Evolutionary conservation across 805 yeast species (phyloP), one percentile per base, ranked within the genome.

Genomic region (Cyberlindnera galapagoensis): DNA sequence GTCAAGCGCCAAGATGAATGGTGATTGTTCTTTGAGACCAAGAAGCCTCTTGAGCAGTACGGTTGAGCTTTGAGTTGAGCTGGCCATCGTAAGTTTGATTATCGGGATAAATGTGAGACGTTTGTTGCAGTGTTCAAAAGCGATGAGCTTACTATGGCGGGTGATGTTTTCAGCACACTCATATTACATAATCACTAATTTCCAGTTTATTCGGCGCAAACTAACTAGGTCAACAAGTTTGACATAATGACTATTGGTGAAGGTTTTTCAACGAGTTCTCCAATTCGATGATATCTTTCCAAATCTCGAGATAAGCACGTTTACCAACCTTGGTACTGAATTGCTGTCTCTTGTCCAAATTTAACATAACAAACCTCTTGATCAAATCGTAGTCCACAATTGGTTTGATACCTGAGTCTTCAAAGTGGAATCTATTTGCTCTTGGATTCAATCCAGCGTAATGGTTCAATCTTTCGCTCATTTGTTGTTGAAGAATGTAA

Each of bases 401-500:
- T 0, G 87, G 87, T 43, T 82, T 73, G 32, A 67, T 59, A 11
- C 70, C 66, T 20, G 57, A 52, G n/a, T 58, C 56, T 11, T 41
- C 34, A 15, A 51, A 53, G 23, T 52, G 52, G 30, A 44, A 59
- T 18, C 58, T 52, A 38, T 63, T 63, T 8, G 57, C 61, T 40
- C 71, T 67, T 3, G 95, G 94, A 52, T 90, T 92, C 43, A 92
- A 60, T 0, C 97, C 96, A 31, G 82, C 78, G 36, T 62, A 57
- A 41, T 81, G 87, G 23, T 64, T 65, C 36, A 81, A 83, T 44
- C 82, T 82, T 35, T 88, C 96, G 22, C 71, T 69, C 31, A 92
- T 60, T 47, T 87, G 96, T 56, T 87, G 95, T 52, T 88, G 97
- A 14, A 90, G 62, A 21, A 86, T 78, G 49, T 82, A 84, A 51